Evolutionary conservation across 1,284 basidiomycete species (phyloP).

Genomic region (Ustilago cynodontis): DNA sequence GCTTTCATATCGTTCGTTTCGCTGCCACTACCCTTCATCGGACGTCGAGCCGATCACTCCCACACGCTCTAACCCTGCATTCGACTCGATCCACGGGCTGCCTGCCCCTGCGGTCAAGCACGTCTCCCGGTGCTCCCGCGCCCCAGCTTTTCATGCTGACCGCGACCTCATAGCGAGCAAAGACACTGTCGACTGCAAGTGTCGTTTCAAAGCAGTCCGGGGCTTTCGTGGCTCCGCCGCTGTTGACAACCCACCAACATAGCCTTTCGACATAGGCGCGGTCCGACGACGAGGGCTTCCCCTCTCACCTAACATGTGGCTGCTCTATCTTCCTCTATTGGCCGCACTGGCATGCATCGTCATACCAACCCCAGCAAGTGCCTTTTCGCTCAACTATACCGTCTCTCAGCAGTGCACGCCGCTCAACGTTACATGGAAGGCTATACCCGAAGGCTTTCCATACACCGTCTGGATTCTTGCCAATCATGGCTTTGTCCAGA

Average conservation of each 20-base stretch:
- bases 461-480: slow-evolving; percentile 56
- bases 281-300: background rate
- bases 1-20: no score
- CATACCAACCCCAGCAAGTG: slow-evolving; percentile 10
- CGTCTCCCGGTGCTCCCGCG: background rate
- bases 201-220: background rate
- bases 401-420: slow-evolving; percentile 55
- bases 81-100: background rate
- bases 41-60: background rate
- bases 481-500: slow-evolving; percentile 45
- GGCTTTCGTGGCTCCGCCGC: background rate
- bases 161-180: background rate
- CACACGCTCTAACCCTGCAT: background rate
- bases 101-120: no score
- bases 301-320: slow-evolving; percentile 18
- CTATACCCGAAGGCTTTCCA: slow-evolving; percentile 27
- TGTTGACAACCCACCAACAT: background rate
- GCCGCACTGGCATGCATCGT: slow-evolving; percentile 14
- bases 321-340: slow-evolving; percentile 12
- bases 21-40: background rate
- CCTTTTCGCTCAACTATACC: slow-evolving; percentile 35
- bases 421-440: slow-evolving; percentile 57
- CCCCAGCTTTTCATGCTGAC: slow-evolving; percentile 2
- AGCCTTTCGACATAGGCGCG: background rate
- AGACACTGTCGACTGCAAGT: background rate